These are phyloP conservation scores for Fraxinus sp. DNA, from an alignment of 305 asterid genomes.

Conservation along the genomic window DNA sequence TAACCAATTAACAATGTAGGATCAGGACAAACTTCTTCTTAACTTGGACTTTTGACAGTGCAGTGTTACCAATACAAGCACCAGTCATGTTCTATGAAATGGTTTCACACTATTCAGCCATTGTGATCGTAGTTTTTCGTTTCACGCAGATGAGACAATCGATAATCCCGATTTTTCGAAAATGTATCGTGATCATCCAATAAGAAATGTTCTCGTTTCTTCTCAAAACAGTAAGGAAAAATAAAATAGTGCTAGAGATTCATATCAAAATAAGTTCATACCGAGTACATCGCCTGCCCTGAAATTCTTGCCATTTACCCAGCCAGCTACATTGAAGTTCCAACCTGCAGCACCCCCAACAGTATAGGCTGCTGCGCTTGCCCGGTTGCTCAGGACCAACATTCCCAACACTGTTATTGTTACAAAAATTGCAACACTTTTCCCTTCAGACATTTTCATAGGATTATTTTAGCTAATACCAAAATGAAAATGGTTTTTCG, in stretches of 20 bases:
- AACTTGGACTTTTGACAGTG: neutral
- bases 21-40: neutral
- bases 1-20: neutral
- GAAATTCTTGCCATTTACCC: constrained; percentile 38
- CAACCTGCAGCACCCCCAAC: constrained; percentile 41
- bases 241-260: neutral
- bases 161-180: neutral
- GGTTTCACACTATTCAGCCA: neutral
- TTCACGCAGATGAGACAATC: neutral
- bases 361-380: constrained; percentile 23
- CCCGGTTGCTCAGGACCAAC: constrained; percentile 8
- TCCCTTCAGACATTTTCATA: neutral
- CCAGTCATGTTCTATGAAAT: neutral
- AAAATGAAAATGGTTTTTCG: neutral
- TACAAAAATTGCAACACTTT: constrained; percentile 3
- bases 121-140: neutral
- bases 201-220: neutral
- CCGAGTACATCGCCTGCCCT: constrained; percentile 32
- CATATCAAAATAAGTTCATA: neutral
- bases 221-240: no score
- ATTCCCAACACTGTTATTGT: neutral
- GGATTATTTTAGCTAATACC: neutral
- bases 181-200: neutral
- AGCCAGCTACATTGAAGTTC: constrained; percentile 21
- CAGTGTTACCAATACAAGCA: neutral